Base-by-base conservation (phyloP, 1,284 basidiomycete genomes). In the Cutaneotrichosporon arboriforme region DNA sequence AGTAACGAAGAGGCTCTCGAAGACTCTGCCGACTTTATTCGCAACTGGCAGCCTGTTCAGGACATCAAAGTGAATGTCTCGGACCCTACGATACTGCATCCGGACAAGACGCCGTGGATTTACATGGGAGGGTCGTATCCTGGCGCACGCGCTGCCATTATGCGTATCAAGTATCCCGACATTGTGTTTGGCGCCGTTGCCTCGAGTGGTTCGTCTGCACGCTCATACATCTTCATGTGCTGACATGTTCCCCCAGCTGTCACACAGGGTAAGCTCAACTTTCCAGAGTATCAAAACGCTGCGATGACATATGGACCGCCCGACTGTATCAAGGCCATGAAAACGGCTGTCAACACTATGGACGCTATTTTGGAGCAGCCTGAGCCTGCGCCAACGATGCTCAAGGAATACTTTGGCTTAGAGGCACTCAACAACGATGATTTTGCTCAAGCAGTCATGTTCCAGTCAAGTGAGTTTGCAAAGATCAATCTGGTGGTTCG, bases 151-250 rank as follows among this genome's bases (percentile, higher is more conserved):
- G 85, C 91, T 0, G 93, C 93, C 0, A 90, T 96, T 65, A 90
- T 97, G 86, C 84, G 83, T 45, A 76, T 89, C 26, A 54, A 66
- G 44, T 68, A 67, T 65, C 92, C 92, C 0, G 83, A 94, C 26
- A 78, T 93, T 14, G 87, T 92, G 4, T 92, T 81, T 71, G 93
- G 91, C n/a, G 86, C 89, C 0, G 93, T 97, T 59, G 90, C 92
- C 1, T 90, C 87, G 8, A 89, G 87, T 59, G 88, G 87, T 73
- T 23, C 22, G 63, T 60, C 26, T 88, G 86, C 0, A 82, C 87
- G 60, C 78, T 81, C 0, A 80, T 77, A 36, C 94, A 90, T 69
- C 82, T 86, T 9, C 68, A 12, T 4, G 17, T 5, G 3, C 20
- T 38, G 15, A 47, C 35, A 22, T 15, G 2, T 14, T 2, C n/a